phyloP scores from a whole-genome alignment of 306 rosid genomes.

The Cotoneaster glaucophyllus region DNA sequence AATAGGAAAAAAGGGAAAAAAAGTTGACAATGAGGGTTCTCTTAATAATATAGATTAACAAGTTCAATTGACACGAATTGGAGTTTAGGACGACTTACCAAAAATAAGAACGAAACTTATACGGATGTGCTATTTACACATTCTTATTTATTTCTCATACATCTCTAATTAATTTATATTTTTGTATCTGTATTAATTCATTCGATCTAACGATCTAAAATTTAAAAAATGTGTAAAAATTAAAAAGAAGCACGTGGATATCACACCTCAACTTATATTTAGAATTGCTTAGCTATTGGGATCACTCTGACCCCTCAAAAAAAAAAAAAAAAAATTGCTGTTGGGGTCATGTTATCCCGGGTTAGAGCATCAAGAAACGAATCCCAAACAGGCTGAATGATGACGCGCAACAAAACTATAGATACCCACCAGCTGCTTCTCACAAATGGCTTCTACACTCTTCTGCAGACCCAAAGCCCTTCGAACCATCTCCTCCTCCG shows the following conservation, averaged over 20 bases:
- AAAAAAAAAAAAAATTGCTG: neutral
- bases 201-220: accelerated
- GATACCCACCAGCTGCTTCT: neutral
- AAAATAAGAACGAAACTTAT: too few species aligned
- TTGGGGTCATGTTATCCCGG: neutral
- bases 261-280: too few species aligned
- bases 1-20: too few species aligned
- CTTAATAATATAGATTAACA: too few species aligned
- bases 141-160: too few species aligned
- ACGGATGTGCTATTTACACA: accelerated
- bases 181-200: accelerated
- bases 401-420: constrained; percentile 8
- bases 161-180: too few species aligned
- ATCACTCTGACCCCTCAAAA: neutral
- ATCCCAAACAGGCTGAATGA: constrained; percentile 6
- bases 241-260: too few species aligned
- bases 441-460: constrained; percentile 47
- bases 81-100: too few species aligned
- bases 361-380: constrained; percentile 12
- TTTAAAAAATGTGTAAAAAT: accelerated
- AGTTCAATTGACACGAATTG: too few species aligned
- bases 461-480: constrained; percentile 20
- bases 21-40: too few species aligned
- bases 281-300: neutral
- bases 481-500: constrained; percentile 16